Percentiles rank a stretch among this genome's conserved stretches.
phyloP scores from a whole-genome alignment of 345 rosid genomes.

The Euphorbia peplus region DNA sequence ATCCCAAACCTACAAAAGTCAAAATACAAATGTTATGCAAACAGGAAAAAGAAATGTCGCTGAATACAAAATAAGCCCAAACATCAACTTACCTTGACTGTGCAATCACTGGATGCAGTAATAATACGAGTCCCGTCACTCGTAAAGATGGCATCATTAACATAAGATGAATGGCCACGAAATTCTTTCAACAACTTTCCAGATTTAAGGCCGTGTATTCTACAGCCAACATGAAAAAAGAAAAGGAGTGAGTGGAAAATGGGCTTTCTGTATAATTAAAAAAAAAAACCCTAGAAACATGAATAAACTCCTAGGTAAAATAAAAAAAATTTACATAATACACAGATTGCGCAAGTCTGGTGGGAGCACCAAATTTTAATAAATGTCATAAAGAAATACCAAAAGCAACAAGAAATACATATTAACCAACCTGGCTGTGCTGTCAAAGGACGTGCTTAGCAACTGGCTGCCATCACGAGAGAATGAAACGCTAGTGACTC shows the following conservation, averaged over 20 bases:
- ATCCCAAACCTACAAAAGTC: constrained; percentile 78
- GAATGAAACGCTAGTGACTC: constrained; percentile 86
- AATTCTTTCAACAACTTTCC: constrained; percentile 95
- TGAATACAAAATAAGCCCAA: background rate
- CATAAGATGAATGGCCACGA: constrained; percentile 85
- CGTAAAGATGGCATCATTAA: constrained; percentile 90
- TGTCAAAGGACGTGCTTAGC: constrained; percentile 90
- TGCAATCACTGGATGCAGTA: constrained; percentile 91
- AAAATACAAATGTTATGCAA: constrained; percentile 3
- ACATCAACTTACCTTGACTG: constrained; percentile 56
- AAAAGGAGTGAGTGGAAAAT: constrained; percentile 4
- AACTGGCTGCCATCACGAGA: constrained; percentile 98
- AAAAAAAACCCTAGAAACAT: background rate
- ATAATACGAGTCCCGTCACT: constrained; percentile 82
- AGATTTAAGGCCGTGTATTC: constrained; percentile 96
- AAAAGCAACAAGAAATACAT: background rate
- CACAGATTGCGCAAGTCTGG: background rate
- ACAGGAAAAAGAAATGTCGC: background rate
- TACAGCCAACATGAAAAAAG: constrained; percentile 27
- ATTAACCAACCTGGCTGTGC: constrained; percentile 67
- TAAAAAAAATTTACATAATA: background rate
- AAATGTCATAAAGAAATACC: background rate
- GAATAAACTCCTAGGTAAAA: background rate
- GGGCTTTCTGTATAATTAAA: background rate
- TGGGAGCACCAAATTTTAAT: background rate